phyloP scores from a whole-genome alignment of 331 rosid genomes.

The Malus hybrid region DNA sequence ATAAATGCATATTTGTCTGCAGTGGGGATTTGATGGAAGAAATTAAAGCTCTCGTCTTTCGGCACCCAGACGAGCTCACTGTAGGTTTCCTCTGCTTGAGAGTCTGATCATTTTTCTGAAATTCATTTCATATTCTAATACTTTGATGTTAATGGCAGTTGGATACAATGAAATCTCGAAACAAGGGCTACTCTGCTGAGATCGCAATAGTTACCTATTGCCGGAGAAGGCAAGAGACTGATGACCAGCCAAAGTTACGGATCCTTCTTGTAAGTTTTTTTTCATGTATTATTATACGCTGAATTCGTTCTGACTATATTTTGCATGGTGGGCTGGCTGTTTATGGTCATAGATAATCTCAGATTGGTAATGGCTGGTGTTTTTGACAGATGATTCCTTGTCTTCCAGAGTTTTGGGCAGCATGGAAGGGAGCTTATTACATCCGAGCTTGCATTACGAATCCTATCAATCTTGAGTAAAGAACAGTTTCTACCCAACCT shows the following conservation, averaged over 20 bases:
- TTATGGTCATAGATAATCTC: slow-evolving; percentile 41
- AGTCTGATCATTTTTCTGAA: slow-evolving; percentile 28
- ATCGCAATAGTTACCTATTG: slow-evolving; percentile 67
- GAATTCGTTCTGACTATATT: background rate
- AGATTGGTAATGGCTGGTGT: slow-evolving; percentile 82
- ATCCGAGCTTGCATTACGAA: slow-evolving; percentile 76
- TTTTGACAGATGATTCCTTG: slow-evolving; percentile 99
- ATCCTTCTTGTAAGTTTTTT: slow-evolving; percentile 82
- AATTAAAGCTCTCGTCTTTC: slow-evolving; percentile 67
- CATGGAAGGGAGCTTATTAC: slow-evolving; percentile 98
- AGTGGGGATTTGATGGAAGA: slow-evolving; percentile 73
- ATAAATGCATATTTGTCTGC: slow-evolving; percentile 18
- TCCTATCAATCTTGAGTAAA: slow-evolving; percentile 71
- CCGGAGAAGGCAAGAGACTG: slow-evolving; percentile 39
- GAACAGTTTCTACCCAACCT: slow-evolving; percentile 55
- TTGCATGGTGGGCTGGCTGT: background rate
- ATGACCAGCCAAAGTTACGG: slow-evolving; percentile 68
- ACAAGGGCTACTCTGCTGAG: slow-evolving; percentile 73
- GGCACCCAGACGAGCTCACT: slow-evolving; percentile 67
- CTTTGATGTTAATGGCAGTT: slow-evolving; percentile 31
- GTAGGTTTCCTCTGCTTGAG: slow-evolving; percentile 56
- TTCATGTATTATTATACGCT: background rate
- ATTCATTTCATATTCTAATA: slow-evolving; percentile 1
- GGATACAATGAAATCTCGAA: slow-evolving; percentile 54
- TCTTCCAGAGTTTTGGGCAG: slow-evolving; percentile 99